Base-by-base conservation (phyloP, 495 filamentous ascomycete species). In the Cercophora scortea region DNA sequence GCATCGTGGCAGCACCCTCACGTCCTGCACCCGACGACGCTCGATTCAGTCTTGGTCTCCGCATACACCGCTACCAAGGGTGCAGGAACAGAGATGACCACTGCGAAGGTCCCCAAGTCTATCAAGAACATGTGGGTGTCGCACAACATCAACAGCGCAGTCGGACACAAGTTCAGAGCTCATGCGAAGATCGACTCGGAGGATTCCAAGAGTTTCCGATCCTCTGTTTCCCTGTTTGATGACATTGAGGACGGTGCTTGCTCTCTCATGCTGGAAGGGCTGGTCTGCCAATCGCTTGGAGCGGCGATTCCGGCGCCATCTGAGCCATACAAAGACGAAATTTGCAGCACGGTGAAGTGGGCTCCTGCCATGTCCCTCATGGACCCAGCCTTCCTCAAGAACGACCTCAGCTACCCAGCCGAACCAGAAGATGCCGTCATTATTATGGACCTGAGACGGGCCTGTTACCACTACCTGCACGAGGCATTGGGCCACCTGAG, bases 1-100 rank as follows among this genome's bases (percentile, higher is more conserved):
- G 38, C 11, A 12, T 16, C 11, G 11, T 41, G 15, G 12, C 12
- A 41, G 15, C 38, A 41, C 15, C 12, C 11, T 41, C 38, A 41
- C 15, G 45, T 75, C 2, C 52, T 78, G 6, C 74, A 79, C 46
- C 76, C 76, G 5, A 60, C 68, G 0, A 70, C 66, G 10, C 59
- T 72, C 5, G 70, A 71, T 45, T 53, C 61, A 11, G 55, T 61
- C 25, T 49, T 72, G 9, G 46, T 34, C 32, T 33, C 58, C 12
- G 25, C 55, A 13, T 59, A 62, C 9, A 51, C 54, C 4, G 53
- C 53, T 16, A 56, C 62, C 38, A 58, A 62, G n/a, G 54, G 55
- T 1, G 43, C 46, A 32, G 55, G 60, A 33, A 45, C 49, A 25
- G 61, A 59, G 46, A 10, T 12, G 18, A 25, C 9, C n/a, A 16